Evolutionary conservation across 306 rosid genomes (phyloP), one percentile per base, ranked within the genome.

Genomic region (Abrus precatorius): DNA sequence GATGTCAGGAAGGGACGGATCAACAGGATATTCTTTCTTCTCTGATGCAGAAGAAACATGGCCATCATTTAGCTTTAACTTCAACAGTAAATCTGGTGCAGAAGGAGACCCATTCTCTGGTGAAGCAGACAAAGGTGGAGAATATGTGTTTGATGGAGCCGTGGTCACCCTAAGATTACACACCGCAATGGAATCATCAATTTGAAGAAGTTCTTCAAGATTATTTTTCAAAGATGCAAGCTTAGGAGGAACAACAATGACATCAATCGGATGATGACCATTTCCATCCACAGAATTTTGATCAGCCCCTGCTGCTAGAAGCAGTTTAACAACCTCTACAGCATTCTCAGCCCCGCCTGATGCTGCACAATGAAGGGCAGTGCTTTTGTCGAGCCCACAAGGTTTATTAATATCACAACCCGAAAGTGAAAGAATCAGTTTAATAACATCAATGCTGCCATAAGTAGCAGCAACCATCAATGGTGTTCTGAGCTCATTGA

Each of bases 361-460:
- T 33, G 95, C 91, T 13, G 95, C 93, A 81, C 95, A 91, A 71
- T 91, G 95, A 78, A 91, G 93, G 62, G 95, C 87, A 40, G 95
- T 91, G 87, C 88, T 84, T 77, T 87, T 59, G 50, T 91, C 95
- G 76, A 59, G 76, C 20, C 95, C 91, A 9, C 85, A 88, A 5
- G 83, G 62, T 3, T 68, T 72, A 71, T 91, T 89, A 3, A 87
- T 45, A 60, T 91, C 86, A 47, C 82, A 79, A 47, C 45, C 83
- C 30, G 91, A 83, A 2, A 87, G 68, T 50, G 90, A 80, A 60
- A 91, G 83, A 69, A 91, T 86, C 52, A 91, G 74, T 76, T 84
- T 84, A 72, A 87, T 59, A 32, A 91, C 88, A 57, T 85, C 93
- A 80, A 87, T 82, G 76, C 93, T 91, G 8, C 95, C 95, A 76